Evolutionary conservation across 192 early-diverging fungal species (phyloP), one percentile per base, ranked within the genome.

Genomic region (Linnemannia schmuckeri): DNA sequence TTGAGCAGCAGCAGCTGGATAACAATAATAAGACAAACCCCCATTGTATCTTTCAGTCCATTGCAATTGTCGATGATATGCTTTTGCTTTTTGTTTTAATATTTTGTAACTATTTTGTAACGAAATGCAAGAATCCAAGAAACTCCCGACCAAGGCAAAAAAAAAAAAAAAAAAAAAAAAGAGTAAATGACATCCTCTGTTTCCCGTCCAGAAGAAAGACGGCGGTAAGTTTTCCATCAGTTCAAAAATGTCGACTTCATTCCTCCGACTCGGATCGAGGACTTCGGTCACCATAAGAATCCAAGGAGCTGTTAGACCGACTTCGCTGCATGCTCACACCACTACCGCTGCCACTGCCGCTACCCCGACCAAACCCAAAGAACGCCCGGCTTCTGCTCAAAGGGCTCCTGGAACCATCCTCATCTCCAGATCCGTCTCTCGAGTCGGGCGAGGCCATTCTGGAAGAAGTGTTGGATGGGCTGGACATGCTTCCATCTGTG

Each of bases 391-490:
- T 76, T 38, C 75, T 71, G 40, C 72, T 74, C 27, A 78, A 35
- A 4, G 82, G 76, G 44, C 75, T 77, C 71, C 47, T 78, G 20
- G 75, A 72, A 30, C 75, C 75, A 18, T 83, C 82, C 55, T 83
- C 82, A 38, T 71, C 35, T 74, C 77, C 82, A 3, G 82, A 83
- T 6, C 76, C 82, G 40, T 82, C 76, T 44, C 76, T 70, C 12
- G 76, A 78, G 18, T 79, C 82, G 10, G 82, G 82, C 12, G 82
- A 83, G 15, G 82, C 82, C 82, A 83, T 78, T 35, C 82, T 72
- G 0, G 82, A 83, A 17, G 82, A 82, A 7, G 30, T 37, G 47
- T 77, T 82, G 9, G 81, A 83, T 33, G 82, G 76, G 37, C 82
- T 76, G 20, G 83, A 86, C 18, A 55, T 37, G 47, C 27, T 79